A percentile compares a stretch with the other conserved stretches of the same genome.
Evolutionary conservation across 331 rosid species (phyloP).

Genomic region (Acacia pycnantha): DNA sequence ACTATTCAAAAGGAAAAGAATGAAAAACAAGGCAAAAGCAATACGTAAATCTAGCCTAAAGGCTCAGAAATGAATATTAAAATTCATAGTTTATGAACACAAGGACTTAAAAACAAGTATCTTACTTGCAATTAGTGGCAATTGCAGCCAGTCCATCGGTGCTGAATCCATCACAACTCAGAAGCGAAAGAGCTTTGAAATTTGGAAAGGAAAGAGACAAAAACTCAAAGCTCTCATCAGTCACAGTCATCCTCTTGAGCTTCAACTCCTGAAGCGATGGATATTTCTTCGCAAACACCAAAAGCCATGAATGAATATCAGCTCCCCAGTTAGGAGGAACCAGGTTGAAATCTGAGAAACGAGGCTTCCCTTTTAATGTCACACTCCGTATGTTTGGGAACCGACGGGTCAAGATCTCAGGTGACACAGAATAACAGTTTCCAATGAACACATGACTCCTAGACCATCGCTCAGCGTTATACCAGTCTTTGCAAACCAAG

Average conservation of each 20-base stretch:
- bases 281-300: conserved; percentile 51
- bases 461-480: conserved; percentile 84
- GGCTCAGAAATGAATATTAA: not conserved
- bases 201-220: conserved; percentile 52
- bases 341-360: conserved; percentile 79
- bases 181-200: conserved; percentile 66
- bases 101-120: not conserved
- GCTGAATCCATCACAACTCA: conserved; percentile 86
- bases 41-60: not conserved
- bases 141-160: conserved; percentile 76
- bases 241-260: conserved; percentile 79
- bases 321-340: conserved; percentile 93
- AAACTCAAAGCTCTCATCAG: conserved; percentile 79
- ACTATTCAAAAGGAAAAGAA: not conserved
- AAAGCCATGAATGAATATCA: conserved; percentile 63
- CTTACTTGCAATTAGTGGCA: conserved; percentile 86
- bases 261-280: conserved; percentile 71
- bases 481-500: conserved; percentile 80
- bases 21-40: not conserved
- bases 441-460: conserved; percentile 72
- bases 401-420: conserved; percentile 74
- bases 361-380: conserved; percentile 81
- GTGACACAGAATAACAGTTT: conserved; percentile 77
- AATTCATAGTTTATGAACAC: not conserved
- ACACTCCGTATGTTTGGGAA: conserved; percentile 66